Evolutionary conservation across 2,329 filamentous ascomycete genomes (phyloP).

Genomic region (Fusarium subglutinans): DNA sequence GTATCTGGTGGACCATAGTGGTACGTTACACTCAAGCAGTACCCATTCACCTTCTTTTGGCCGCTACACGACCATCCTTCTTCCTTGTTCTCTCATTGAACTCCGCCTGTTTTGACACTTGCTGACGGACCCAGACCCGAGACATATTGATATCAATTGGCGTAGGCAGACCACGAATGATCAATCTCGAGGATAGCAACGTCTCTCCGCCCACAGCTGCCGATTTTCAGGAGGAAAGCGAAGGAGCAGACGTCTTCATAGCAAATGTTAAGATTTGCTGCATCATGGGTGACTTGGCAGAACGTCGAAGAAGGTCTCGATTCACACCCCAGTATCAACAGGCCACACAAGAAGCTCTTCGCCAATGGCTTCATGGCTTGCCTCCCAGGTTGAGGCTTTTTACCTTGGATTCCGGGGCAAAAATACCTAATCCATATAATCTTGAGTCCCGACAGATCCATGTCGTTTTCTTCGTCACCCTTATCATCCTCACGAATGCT

Average conservation of each 20-base stretch:
- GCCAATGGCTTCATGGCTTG: not conserved
- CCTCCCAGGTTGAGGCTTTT: not conserved
- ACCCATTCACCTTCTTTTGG: not conserved
- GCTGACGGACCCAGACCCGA: not conserved
- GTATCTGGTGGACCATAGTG: not conserved
- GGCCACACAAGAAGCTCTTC: not conserved
- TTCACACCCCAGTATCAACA: not conserved
- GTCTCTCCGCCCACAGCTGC: not conserved
- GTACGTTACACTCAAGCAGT: not conserved
- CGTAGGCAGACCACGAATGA: not conserved
- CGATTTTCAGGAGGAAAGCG: not conserved
- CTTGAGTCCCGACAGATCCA: not conserved
- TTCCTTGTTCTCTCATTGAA: not conserved
- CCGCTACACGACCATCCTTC: not conserved
- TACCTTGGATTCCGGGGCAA: not conserved
- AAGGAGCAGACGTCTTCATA: not conserved
- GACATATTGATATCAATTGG: not conserved
- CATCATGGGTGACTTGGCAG: not conserved
- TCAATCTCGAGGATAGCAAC: not conserved
- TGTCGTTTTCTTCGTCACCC: not conserved
- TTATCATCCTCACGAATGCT: not conserved
- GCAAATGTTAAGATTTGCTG: not conserved
- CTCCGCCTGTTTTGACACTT: not conserved
- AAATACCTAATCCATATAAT: not conserved
- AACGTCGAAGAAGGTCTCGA: not conserved